phyloP scores from a whole-genome alignment of 192 early-diverging fungal genomes.

The Linnemannia schmuckeri region DNA sequence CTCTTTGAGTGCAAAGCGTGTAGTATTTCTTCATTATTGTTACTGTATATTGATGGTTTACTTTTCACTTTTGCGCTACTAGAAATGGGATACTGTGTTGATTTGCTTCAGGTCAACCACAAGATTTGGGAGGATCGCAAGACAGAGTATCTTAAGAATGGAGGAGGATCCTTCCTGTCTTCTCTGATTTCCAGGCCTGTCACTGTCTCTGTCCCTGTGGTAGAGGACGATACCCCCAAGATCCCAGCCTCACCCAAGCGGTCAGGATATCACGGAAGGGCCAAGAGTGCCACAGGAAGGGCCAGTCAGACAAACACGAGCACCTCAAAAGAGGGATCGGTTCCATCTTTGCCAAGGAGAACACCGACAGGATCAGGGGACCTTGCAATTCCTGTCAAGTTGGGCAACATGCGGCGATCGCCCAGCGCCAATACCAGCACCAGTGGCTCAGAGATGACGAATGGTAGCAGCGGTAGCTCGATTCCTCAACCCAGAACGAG shows the following conservation, averaged over 20 bases:
- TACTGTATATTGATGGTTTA: not conserved
- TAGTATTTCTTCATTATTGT: not conserved
- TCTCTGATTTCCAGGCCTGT: not conserved
- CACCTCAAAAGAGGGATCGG: not conserved
- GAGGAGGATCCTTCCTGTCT: not conserved
- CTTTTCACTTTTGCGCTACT: not conserved
- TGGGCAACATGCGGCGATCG: not conserved
- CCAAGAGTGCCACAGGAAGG: conserved; percentile 3
- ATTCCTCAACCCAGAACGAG: conserved; percentile 35
- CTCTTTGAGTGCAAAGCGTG: too few relatives aligned
- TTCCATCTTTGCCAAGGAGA: not conserved
- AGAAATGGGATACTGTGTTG: conserved; percentile 58
- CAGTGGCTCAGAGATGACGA: not conserved
- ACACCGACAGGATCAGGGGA: not conserved
- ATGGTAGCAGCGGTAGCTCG: conserved; percentile 7
- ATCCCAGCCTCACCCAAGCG: conserved; percentile 5
- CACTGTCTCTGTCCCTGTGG: not conserved
- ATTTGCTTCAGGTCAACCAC: conserved; percentile 50
- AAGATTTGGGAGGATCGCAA: conserved; percentile 54
- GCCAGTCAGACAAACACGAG: not conserved
- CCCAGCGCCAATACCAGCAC: not conserved
- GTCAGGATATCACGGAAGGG: conserved; percentile 1
- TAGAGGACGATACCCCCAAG: conserved; percentile 11
- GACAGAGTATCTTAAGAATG: conserved; percentile 42
- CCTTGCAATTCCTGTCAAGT: not conserved